Evolutionary conservation across 2,329 filamentous ascomycete genomes (phyloP), one percentile per base, ranked within the genome.

Genomic region (Teratosphaeria destructans): DNA sequence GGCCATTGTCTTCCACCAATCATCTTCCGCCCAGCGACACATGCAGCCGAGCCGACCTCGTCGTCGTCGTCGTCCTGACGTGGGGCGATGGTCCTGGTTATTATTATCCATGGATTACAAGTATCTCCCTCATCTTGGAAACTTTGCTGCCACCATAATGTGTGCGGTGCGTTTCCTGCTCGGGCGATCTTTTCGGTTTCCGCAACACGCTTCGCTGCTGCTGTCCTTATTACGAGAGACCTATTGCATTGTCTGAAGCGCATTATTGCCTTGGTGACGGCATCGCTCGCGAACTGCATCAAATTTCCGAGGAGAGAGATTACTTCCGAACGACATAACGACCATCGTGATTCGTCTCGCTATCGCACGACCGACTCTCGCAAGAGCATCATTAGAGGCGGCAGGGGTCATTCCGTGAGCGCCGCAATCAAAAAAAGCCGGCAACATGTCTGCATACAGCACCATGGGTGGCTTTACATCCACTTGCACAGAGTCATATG

Each of bases 401-500:
- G 37, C 37, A 43, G 37, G 16, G 37, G 37, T 5, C 10, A 5
- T 43, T 14, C 5, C 37, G 16, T 43, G 37, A 43, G 16, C 37
- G 37, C 5, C 37, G 37, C 16, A 16, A 14, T 5, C 43, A n/a
- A n/a, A 19, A 5, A 49, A 29, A 35, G 14, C 10, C 11, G 37
- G 34, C 49, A 34, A 14, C 11, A 61, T 61, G 59, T 61, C 59
- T 34, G 53, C 55, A 12, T 61, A 58, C 54, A 53, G 54, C 32
- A 61, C 57, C 11, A 57, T 61, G 55, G 39, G 60, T 3, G 54
- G 57, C 7, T 49, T 23, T 19, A 49, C 43, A 19, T 49, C 64
- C 23, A 59, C 61, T 52, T 63, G 68, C 52, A 69, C 68, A 37
- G 69, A 73, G 57, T 72, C 66, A 58, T 66, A 75, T 61, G 78